Evolutionary conservation across 257 asterid genomes (phyloP).

Genomic region (Solanum virginianum): DNA sequence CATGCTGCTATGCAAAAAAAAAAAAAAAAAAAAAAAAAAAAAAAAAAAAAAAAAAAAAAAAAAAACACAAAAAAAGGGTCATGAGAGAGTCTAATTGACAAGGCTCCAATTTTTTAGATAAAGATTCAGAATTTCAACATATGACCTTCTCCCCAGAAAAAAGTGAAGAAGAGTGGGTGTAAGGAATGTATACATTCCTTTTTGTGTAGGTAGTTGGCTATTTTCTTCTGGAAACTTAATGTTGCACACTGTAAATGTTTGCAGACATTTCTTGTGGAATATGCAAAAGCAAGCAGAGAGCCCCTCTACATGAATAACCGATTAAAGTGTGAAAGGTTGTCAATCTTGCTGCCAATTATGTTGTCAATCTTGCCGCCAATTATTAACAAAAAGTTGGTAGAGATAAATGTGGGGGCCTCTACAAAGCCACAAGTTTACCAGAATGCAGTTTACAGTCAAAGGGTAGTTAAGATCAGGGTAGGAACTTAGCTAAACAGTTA

Average conservation of each 20-base stretch:
- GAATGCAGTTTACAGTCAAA: neutral
- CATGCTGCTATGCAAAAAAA: neutral
- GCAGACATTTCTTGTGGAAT: neutral
- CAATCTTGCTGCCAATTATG: neutral
- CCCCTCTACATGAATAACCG: neutral
- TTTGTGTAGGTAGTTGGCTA: neutral
- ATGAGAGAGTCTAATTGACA: neutral
- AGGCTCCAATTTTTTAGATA: neutral
- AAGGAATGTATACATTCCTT: neutral
- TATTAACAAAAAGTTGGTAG: neutral
- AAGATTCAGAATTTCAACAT: neutral
- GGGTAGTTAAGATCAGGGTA: neutral
- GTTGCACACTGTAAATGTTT: neutral
- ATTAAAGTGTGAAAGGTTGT: neutral
- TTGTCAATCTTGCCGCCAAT: neutral
- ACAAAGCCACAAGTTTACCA: neutral
- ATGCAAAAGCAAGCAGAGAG: neutral
- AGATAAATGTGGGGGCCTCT: neutral
- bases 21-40: too few relatives aligned
- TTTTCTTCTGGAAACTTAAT: neutral
- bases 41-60: neutral
- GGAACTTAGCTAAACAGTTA: neutral
- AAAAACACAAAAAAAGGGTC: neutral
- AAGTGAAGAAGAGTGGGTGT: neutral
- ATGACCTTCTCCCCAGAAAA: neutral